Evolutionary conservation across 2,329 filamentous ascomycete genomes (phyloP), one percentile per base, ranked within the genome.

Genomic region (Arthrobotrys sinensis): DNA sequence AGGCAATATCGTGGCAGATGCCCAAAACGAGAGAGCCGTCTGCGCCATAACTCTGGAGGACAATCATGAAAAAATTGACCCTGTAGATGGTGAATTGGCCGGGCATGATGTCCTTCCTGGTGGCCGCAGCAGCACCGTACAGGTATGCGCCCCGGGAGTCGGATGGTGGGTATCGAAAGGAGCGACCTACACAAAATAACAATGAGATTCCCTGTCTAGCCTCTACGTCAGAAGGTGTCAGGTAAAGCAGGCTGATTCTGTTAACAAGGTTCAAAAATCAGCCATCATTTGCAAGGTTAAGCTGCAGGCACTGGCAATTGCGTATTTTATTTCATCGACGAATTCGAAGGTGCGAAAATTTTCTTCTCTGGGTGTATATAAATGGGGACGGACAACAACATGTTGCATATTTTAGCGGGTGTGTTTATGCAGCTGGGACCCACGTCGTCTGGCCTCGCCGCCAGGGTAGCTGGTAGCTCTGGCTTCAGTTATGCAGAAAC

Each of bases 401-500:
- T 78, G 75, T 78, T 78, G 75, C 75, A 78, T 78, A 78, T 78
- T 78, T 77, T 78, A 78, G 75, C 45, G 67, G 67, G 62, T 72
- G 75, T 78, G 67, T 66, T 78, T 78, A 78, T 78, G 75, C 75
- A 78, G 45, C 40, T 38, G 5, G 50, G 66, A 78, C 67, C 75
- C 65, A 66, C 65, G 65, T 70, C 67, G 75, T 57, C 67, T 71
- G 75, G 66, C 50, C 65, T 70, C 52, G 62, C 63, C 57, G 72
- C 64, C 67, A 71, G 66, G 66, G 73, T 70, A 77, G 71, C 48
- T 66, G 40, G 57, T 34, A 62, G 50, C 53, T 57, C 52, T 40
- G 52, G 8, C 52, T 52, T 21, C 16, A 38, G 19, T 34, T 40
- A 52, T 71, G 67, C 67, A 71, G 67, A 57, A 52, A 52, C 40